A percentile compares a stretch with the other conserved stretches of the same genome.
These are phyloP conservation scores for Dothistroma septosporum DNA, from an alignment of 2,329 filamentous ascomycete genomes.

Conservation along the genomic window DNA sequence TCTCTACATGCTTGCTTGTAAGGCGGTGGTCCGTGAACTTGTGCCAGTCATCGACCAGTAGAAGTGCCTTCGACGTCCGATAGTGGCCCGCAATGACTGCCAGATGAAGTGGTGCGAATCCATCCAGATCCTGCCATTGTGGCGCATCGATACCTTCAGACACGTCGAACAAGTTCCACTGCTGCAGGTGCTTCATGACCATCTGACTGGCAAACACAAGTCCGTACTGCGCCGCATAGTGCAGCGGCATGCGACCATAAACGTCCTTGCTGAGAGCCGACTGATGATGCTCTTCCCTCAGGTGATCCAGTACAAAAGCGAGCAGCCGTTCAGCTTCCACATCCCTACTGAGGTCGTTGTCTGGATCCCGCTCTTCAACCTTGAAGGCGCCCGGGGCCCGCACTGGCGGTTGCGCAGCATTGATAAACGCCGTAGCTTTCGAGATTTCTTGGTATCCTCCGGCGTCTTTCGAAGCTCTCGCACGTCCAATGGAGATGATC, in stretches of 20 bases:
- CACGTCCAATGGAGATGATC: constrained; percentile 84
- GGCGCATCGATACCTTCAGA: constrained; percentile 79
- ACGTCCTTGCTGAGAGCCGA: constrained; percentile 68
- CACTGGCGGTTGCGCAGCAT: constrained; percentile 67
- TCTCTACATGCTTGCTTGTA: constrained; percentile 65
- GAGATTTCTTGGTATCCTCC: constrained; percentile 34
- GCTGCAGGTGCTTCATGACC: constrained; percentile 82
- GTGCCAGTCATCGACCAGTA: constrained; percentile 57
- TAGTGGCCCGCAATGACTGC: constrained; percentile 89
- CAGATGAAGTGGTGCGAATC: constrained; percentile 84
- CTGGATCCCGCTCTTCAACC: constrained; percentile 59
- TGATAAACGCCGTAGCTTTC: constrained; percentile 69
- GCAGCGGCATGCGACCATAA: constrained; percentile 78
- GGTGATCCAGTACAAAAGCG: constrained; percentile 59
- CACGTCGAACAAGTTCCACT: constrained; percentile 82
- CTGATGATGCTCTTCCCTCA: constrained; percentile 63
- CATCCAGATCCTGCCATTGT: constrained; percentile 88
- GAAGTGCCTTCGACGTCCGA: constrained; percentile 73
- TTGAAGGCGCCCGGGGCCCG: constrained; percentile 59
- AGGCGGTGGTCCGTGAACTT: constrained; percentile 45
- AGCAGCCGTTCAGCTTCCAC: constrained; percentile 72
- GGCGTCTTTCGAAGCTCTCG: constrained; percentile 51
- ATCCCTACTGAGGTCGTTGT: constrained; percentile 59
- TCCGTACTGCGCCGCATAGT: constrained; percentile 93
- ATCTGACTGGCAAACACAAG: constrained; percentile 86